These are phyloP conservation scores for Nephelium lappaceum DNA, from an alignment of 345 rosid genomes.

Conservation along the genomic window DNA sequence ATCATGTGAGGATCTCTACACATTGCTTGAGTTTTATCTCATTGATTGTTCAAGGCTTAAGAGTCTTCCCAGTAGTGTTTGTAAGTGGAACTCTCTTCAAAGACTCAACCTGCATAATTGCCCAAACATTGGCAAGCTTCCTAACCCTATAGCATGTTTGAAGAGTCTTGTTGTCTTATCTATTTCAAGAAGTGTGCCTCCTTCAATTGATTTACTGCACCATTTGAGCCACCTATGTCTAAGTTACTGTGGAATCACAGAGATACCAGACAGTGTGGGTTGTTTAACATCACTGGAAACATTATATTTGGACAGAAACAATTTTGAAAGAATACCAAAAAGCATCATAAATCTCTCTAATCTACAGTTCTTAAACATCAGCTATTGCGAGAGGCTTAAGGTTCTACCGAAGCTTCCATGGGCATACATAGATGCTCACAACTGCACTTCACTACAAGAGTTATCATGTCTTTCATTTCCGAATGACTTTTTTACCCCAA, in stretches of 20 bases:
- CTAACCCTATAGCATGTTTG: too few species aligned
- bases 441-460: not conserved
- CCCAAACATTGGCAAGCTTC: not conserved
- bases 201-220: too few species aligned
- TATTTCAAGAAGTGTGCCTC: too few species aligned
- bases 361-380: not conserved
- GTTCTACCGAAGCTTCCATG: not conserved
- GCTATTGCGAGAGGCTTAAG: not conserved
- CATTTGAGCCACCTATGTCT: too few species aligned
- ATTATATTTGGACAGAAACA: not conserved
- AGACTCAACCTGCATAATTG: too few species aligned
- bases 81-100: too few species aligned
- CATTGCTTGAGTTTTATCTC: too few species aligned
- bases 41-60: too few species aligned
- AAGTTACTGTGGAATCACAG: too few species aligned
- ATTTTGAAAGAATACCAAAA: not conserved
- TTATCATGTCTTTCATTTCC: not conserved
- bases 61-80: too few species aligned
- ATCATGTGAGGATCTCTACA: too few species aligned
- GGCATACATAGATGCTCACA: not conserved
- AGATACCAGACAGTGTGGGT: not conserved
- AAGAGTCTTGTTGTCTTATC: too few species aligned
- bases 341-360: not conserved
- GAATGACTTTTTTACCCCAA: not conserved
- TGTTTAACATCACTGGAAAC: not conserved